phyloP scores from a whole-genome alignment of 148 eudicot genomes.

The Rhododendron ovatum region DNA sequence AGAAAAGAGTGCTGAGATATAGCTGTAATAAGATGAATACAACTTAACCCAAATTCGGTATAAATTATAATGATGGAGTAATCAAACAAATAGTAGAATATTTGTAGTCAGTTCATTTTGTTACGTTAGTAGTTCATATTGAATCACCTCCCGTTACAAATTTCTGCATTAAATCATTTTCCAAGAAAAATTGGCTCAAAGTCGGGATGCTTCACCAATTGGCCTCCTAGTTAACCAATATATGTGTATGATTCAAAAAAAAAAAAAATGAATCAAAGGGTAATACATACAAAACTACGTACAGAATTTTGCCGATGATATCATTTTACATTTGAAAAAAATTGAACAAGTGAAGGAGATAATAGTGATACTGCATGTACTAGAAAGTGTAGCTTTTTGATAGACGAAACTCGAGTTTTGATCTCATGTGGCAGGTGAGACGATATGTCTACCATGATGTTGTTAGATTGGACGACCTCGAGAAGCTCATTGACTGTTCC shows the following conservation, averaged over 20 bases:
- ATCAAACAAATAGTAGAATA: too few species aligned
- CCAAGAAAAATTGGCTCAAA: neutral
- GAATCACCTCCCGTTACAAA: neutral
- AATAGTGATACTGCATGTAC: neutral
- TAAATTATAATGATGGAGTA: too few species aligned
- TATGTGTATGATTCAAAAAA: neutral
- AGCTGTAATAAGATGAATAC: too few species aligned
- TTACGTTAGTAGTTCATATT: neutral
- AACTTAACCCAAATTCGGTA: too few species aligned
- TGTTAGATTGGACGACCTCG: constrained; percentile 74
- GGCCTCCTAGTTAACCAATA: neutral
- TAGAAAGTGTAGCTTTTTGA: too few species aligned
- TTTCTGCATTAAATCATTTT: neutral
- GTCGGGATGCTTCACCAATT: neutral
- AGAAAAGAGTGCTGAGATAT: neutral
- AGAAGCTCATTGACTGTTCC: constrained; percentile 87
- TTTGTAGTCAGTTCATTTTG: neutral
- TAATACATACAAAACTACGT: neutral
- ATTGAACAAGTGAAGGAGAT: neutral
- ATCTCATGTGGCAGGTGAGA: constrained; percentile 57
- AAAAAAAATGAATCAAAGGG: neutral
- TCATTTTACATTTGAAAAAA: neutral
- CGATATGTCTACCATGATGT: constrained; percentile 89
- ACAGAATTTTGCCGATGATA: neutral
- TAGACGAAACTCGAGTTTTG: neutral